Evolutionary conservation across 331 rosid species (phyloP), one percentile per base, ranked within the genome.

Genomic region (Telfairia occidentalis): DNA sequence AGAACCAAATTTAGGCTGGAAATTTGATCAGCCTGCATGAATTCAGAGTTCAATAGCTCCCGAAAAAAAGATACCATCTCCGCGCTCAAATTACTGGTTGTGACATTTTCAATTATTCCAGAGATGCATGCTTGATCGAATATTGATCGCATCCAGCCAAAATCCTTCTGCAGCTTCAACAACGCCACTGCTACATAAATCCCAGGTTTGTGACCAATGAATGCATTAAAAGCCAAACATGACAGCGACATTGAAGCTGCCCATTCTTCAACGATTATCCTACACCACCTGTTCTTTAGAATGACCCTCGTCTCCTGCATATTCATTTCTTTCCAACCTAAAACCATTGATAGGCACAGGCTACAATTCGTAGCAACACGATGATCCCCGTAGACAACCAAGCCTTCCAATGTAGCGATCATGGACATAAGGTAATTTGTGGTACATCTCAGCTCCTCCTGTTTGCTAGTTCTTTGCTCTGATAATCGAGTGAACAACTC

Each of bases 241-340:
- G 95, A 92, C 85, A 84, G 82, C n/a, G 90, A 91, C 61, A 91
- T 71, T 54, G 90, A 89, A 69, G 84, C 78, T 64, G 88, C 81
- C 80, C 90, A 84, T 83, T 91, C 97, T 84, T 91, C 98, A 46
- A 86, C 84, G 48, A 94, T 88, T 83, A 94, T 76, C 85, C 96
- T 83, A 75, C 84, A 82, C 97, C 97, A 94, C 60, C 79, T 81
- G 69, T 82, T 81, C 34, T 81, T 86, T 78, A 76, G 80, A 48
- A 55, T 71, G 71, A 79, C 53, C 50, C 77, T 73, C 46, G 87
- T 67, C 78, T 78, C 78, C 37, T 60, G 86, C 77, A 77, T 71
- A 38, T 61, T 74, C 74, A 78, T 76, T 53, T 80, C 81, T 82
- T 88, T 86, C 89, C 94, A 89, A 60, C 74, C 88, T 65, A 91